A percentile compares a stretch with the other conserved stretches of the same genome.
Evolutionary conservation across 1,284 basidiomycete species (phyloP).

Genomic region (Filobasidium uniguttulatum): DNA sequence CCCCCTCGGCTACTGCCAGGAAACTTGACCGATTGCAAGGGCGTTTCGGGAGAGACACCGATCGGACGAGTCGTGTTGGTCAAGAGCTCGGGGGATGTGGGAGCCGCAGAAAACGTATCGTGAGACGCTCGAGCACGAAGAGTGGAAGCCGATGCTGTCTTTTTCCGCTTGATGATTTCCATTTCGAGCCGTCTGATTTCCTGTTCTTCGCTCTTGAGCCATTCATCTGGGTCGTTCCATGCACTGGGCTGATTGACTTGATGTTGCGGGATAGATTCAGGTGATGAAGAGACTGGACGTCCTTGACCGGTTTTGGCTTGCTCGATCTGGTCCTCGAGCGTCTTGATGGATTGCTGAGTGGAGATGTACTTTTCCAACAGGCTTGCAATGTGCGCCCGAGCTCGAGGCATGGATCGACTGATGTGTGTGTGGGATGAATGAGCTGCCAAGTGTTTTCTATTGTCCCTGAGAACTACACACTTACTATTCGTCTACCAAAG

Average conservation of each 20-base stretch:
- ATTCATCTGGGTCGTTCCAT: constrained; percentile 26
- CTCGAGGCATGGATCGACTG: constrained; percentile 30
- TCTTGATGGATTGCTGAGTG: constrained; percentile 23
- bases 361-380: constrained; percentile 22
- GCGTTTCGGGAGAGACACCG: background rate
- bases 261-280: background rate
- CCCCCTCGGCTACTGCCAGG: too few species aligned
- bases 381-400: constrained; percentile 22
- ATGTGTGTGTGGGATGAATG: too few species aligned
- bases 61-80: background rate
- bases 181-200: constrained; percentile 26
- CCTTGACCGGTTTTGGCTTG: background rate
- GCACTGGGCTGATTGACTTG: background rate
- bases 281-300: background rate
- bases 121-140: background rate
- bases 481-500: constrained; percentile 33
- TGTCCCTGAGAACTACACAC: constrained; percentile 13
- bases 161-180: constrained; percentile 16
- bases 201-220: constrained; percentile 31
- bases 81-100: background rate
- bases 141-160: background rate
- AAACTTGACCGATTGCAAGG: too few species aligned
- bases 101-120: background rate
- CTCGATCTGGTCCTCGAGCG: constrained; percentile 26
- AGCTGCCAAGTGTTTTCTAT: too few species aligned